Percentiles rank a stretch among this genome's conserved stretches.
phyloP scores from a whole-genome alignment of 1,139 yeast genomes.

The Wickerhamiella infanticola region DNA sequence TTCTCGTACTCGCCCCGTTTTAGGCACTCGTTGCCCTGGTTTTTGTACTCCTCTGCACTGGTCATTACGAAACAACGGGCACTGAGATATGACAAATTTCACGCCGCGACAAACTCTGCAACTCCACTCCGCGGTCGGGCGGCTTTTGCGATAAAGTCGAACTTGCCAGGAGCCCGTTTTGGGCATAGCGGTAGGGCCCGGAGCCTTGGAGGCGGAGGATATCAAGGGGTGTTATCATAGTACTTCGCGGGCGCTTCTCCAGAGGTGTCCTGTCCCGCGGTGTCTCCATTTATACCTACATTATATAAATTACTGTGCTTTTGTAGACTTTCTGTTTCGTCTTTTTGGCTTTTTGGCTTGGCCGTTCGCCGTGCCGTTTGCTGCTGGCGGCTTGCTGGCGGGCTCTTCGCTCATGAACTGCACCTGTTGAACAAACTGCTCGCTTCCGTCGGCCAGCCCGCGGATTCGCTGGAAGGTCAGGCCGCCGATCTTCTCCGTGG shows the following conservation, averaged over 20 bases:
- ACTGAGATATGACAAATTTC: no score
- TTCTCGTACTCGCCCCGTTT: slow-evolving; percentile 45
- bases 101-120: no score
- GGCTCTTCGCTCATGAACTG: background rate
- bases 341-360: background rate
- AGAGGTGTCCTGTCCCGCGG: slow-evolving; percentile 3
- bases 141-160: background rate
- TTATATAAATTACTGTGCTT: background rate
- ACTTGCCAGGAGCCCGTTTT: slow-evolving; percentile 4
- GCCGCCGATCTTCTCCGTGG: slow-evolving; percentile 17
- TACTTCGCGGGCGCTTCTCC: slow-evolving; percentile 1
- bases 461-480: background rate
- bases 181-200: slow-evolving; percentile 2
- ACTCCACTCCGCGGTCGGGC: background rate
- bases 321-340: background rate
- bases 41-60: slow-evolving; percentile 34
- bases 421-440: background rate
- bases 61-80: no score
- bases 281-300: slow-evolving; percentile 8
- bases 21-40: slow-evolving; percentile 58
- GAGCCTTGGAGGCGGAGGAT: background rate
- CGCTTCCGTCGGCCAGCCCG: background rate
- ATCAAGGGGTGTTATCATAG: slow-evolving; percentile 6
- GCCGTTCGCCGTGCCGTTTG: background rate
- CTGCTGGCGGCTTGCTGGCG: background rate